These are phyloP conservation scores for Arthrobotrys conoides DNA, from an alignment of 2,329 filamentous ascomycete species.

Conservation along the genomic window DNA sequence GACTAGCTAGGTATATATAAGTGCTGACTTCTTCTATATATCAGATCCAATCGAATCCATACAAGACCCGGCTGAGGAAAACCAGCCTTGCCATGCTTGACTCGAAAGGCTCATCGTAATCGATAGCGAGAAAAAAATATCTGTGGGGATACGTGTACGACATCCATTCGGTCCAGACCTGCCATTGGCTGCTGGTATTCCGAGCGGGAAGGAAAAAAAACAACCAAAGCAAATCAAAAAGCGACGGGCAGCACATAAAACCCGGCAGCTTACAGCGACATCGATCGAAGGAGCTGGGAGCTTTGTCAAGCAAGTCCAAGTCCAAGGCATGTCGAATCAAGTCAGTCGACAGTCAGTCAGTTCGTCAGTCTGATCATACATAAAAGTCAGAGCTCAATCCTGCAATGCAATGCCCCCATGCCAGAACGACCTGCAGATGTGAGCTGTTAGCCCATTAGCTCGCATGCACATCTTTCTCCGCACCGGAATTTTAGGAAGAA, in stretches of 20 bases:
- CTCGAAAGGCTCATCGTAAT: slow-evolving; percentile 11
- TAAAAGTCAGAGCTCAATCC: background rate
- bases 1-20: background rate
- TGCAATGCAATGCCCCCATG: slow-evolving; percentile 3
- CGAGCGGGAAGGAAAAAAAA: background rate
- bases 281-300: background rate
- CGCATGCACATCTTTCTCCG: slow-evolving; percentile 9
- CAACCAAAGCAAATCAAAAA: background rate
- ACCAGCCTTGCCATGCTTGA: background rate
- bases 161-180: slow-evolving; percentile 51
- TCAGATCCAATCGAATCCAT: background rate
- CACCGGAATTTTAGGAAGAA: slow-evolving; percentile 19
- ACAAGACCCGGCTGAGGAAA: background rate
- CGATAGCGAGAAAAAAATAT: slow-evolving; percentile 17
- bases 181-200: slow-evolving; percentile 38
- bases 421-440: slow-evolving; percentile 26
- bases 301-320: too few species aligned
- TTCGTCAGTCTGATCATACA: too few species aligned
- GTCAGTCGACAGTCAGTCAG: background rate
- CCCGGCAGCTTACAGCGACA: too few species aligned
- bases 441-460: slow-evolving; percentile 16
- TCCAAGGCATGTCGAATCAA: background rate
- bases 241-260: slow-evolving; percentile 25
- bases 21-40: too few species aligned
- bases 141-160: slow-evolving; percentile 61